phyloP scores from a whole-genome alignment of 2,329 filamentous ascomycete genomes.

The Colletotrichum lupini region DNA sequence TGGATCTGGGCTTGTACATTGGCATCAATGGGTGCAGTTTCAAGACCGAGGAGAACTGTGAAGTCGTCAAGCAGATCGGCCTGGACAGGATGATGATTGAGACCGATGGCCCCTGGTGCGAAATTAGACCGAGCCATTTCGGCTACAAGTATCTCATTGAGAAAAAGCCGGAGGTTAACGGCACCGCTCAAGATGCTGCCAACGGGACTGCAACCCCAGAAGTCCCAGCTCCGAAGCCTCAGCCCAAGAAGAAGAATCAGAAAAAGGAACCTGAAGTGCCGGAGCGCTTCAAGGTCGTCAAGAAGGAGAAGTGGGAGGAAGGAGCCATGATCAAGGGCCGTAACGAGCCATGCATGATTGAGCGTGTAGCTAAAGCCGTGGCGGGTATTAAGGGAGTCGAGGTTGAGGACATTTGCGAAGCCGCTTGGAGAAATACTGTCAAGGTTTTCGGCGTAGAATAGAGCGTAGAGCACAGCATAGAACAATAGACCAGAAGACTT shows the following conservation, averaged over 20 bases:
- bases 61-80: constrained; percentile 82
- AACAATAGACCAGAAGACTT: constrained; percentile 51
- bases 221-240: constrained; percentile 39
- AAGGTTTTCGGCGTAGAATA: constrained; percentile 81
- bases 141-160: constrained; percentile 76
- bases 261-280: constrained; percentile 75
- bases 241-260: constrained; percentile 59
- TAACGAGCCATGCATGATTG: constrained; percentile 92
- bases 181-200: constrained; percentile 23
- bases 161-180: constrained; percentile 47
- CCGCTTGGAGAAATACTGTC: constrained; percentile 84
- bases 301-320: constrained; percentile 94
- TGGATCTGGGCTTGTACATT: constrained; percentile 85
- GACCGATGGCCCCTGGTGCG: constrained; percentile 98
- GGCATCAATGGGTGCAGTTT: constrained; percentile 97
- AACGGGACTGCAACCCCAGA: constrained; percentile 32
- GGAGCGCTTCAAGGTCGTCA: constrained; percentile 82
- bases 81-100: constrained; percentile 90
- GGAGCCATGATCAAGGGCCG: constrained; percentile 93
- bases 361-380: constrained; percentile 87
- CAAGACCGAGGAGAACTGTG: constrained; percentile 92
- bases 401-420: constrained; percentile 86
- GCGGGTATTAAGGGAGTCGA: constrained; percentile 84
- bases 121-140: constrained; percentile 90
- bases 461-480: constrained; percentile 60